phyloP scores from a whole-genome alignment of 1,284 basidiomycete species.

The Pseudozyma tsukubaensis region DNA sequence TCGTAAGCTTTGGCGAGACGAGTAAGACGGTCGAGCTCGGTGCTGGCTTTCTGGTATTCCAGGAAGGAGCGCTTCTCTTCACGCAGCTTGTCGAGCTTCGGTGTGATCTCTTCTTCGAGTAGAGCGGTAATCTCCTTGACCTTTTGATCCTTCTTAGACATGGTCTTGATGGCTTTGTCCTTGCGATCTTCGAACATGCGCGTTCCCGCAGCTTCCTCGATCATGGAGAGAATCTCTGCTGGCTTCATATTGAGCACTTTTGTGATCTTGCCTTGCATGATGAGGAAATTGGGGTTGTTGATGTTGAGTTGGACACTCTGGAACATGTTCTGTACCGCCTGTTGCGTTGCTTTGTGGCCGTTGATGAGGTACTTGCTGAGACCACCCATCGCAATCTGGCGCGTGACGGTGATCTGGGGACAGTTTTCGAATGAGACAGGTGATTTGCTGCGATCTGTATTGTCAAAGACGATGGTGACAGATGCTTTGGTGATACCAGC shows the following conservation, averaged over 20 bases:
- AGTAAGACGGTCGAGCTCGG: conserved; percentile 89
- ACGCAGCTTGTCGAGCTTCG: conserved; percentile 91
- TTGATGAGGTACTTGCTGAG: conserved; percentile 97
- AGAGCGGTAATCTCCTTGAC: conserved; percentile 81
- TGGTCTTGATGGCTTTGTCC: conserved; percentile 95
- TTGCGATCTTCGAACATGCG: conserved; percentile 99
- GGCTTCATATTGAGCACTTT: conserved; percentile 98
- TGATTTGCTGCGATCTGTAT: conserved; percentile 88
- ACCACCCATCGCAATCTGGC: conserved; percentile 95
- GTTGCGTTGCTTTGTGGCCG: conserved; percentile 92
- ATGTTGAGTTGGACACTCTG: conserved; percentile 99
- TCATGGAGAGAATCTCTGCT: conserved; percentile 96
- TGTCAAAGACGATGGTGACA: conserved; percentile 99
- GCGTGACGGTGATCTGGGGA: conserved; percentile 93
- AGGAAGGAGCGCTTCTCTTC: conserved; percentile 90
- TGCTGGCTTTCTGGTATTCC: conserved; percentile 87
- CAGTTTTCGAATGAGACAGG: conserved; percentile 86
- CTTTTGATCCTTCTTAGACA: conserved; percentile 97
- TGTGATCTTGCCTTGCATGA: conserved; percentile 88
- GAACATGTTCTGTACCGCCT: conserved; percentile 89
- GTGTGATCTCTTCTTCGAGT: conserved; percentile 89
- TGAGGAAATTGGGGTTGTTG: conserved; percentile 99
- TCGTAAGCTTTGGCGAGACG: conserved; percentile 88
- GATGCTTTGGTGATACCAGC: conserved; percentile 97
- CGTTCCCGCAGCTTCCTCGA: conserved; percentile 98